Evolutionary conservation across 805 yeast species (phyloP), one percentile per base, ranked within the genome.

Genomic region (Starmerella khaoyaiensis): DNA sequence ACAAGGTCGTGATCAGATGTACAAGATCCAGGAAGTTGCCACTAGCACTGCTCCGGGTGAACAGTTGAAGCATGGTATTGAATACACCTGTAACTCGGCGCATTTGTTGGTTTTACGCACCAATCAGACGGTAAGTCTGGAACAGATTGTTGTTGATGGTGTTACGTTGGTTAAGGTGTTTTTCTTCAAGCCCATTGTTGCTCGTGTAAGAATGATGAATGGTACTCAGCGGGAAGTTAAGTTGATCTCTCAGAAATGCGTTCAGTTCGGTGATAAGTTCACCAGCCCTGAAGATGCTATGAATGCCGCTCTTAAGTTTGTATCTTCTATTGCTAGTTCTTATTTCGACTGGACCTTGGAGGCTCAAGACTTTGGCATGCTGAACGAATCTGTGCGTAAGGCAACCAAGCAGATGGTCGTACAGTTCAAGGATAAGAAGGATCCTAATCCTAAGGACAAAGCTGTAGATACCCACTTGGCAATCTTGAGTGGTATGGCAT

Each of bases 1-100:
- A 35, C 57, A 68, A 46, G 72, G 70, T 45, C 44, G 40, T 16
- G 69, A 64, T 37, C 52, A 54, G 14, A 67, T 67, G 59, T 68
- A 60, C 48, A 48, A 55, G 20, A 59, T 68, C 23, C 46, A 11
- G 63, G 63, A 37, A 44, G 38, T 24, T 22, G 14, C n/a, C 22
- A n/a, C 21, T 18, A 17, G 33, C 33, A 33, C 26, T 20, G 14
- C n/a, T 19, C 33, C n/a, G 24, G 24, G 22, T 8, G 35, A 40
- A 25, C 48, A 25, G 20, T 28, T 17, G 15, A 35, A 33, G 24
- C 34, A 41, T 8, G 18, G 10, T 12, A 36, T 55, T 28, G 42
- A 49, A 22, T 64, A 45, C 51, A 47, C 50, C 30, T 61, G 67
- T 53, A 58, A 59, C 35, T 61, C 62, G 29, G 53, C 57, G 15